phyloP scores from a whole-genome alignment of 2,329 filamentous ascomycete genomes.

The Malbranchea cinnamomea region DNA sequence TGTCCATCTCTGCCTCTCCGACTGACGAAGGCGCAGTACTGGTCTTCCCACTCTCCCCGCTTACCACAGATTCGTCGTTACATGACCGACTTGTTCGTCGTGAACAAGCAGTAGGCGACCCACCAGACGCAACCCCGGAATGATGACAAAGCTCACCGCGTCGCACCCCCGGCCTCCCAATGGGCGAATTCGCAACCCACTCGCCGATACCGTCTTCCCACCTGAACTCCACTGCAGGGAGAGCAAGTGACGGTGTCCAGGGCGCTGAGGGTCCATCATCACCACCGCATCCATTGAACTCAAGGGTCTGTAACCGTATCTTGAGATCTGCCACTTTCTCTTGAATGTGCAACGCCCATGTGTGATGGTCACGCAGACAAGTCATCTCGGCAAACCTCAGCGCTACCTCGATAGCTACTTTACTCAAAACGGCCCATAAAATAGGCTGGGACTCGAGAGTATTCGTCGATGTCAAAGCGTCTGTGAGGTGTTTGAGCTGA shows the following conservation, averaged over 20 bases:
- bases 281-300: slow-evolving; percentile 12
- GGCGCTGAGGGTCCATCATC: slow-evolving; percentile 6
- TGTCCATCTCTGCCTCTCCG: not conserved
- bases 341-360: slow-evolving; percentile 26
- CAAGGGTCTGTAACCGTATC: too few species aligned
- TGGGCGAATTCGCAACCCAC: slow-evolving; percentile 32
- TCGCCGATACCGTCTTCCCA: slow-evolving; percentile 45
- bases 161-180: not conserved
- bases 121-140: too few species aligned
- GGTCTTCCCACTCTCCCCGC: not conserved
- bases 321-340: slow-evolving; percentile 18
- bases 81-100: too few species aligned
- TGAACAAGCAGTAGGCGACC: too few species aligned
- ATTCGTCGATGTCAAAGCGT: slow-evolving; percentile 15
- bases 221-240: slow-evolving; percentile 21
- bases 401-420: slow-evolving; percentile 24
- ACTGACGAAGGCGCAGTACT: not conserved
- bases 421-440: slow-evolving; percentile 18
- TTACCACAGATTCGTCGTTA: too few species aligned
- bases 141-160: not conserved
- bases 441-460: slow-evolving; percentile 10
- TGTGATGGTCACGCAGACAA: slow-evolving; percentile 22
- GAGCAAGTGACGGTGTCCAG: slow-evolving; percentile 9
- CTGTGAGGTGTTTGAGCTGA: slow-evolving; percentile 13
- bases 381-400: slow-evolving; percentile 27